Evolutionary conservation across 306 rosid species (phyloP).

Genomic region (Mimosa bimucronata): DNA sequence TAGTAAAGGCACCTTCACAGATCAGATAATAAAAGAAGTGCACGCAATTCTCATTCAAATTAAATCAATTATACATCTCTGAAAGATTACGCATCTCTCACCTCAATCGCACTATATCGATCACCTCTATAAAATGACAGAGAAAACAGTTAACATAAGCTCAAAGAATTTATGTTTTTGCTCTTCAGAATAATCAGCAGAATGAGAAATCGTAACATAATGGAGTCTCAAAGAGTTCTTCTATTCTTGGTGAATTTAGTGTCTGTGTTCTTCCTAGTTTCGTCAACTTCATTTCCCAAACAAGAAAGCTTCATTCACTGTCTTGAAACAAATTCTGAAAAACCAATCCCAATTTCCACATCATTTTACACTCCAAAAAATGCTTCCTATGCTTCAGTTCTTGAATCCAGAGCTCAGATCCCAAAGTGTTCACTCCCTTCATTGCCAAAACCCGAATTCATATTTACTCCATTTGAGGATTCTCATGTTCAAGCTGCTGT

Average conservation of each 20-base stretch:
- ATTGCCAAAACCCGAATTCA: constrained; percentile 61
- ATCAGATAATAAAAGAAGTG: too few species aligned
- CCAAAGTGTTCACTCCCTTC: constrained; percentile 58
- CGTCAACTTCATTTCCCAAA: constrained; percentile 30
- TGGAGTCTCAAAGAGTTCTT: constrained; percentile 26
- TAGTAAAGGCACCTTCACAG: too few species aligned
- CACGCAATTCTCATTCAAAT: too few species aligned
- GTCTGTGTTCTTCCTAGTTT: constrained; percentile 20
- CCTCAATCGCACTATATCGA: too few species aligned
- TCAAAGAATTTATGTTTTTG: neutral
- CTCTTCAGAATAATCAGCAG: neutral
- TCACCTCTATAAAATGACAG: too few species aligned
- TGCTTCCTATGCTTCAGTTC: constrained; percentile 49
- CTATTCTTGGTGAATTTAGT: constrained; percentile 30
- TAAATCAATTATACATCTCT: too few species aligned
- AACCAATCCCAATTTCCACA: constrained; percentile 47
- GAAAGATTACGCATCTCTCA: too few species aligned
- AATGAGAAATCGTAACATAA: constrained; percentile 14
- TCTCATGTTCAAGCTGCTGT: constrained; percentile 70
- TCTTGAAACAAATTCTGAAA: constrained; percentile 43
- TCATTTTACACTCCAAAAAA: constrained; percentile 54
- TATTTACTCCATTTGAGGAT: constrained; percentile 59
- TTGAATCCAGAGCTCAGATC: constrained; percentile 73
- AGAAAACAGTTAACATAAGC: too few species aligned
- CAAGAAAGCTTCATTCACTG: constrained; percentile 50